Conservation (phyloP, 441 rosid genomes). For the Geranium incanum region DNA sequence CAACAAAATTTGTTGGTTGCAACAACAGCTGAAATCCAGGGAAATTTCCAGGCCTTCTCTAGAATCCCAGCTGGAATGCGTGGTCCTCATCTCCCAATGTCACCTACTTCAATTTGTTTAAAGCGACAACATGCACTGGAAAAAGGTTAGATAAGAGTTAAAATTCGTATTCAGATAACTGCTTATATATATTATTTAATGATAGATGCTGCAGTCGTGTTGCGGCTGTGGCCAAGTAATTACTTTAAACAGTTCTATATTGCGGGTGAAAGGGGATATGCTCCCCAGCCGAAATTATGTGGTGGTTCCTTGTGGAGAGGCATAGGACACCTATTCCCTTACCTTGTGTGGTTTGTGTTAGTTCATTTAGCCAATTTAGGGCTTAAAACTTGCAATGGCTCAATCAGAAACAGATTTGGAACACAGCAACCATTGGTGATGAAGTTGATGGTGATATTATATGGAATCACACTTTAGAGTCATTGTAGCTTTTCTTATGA, state of each 20-base stretch:
- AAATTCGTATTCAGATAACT: not conserved
- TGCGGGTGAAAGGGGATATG: slow-evolving; percentile 1
- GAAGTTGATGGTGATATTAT: not conserved
- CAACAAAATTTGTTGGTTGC: slow-evolving; percentile 1
- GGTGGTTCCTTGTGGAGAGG: not conserved
- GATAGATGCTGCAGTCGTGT: not conserved
- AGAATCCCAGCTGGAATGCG: not conserved
- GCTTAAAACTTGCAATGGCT: not conserved
- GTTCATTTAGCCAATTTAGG: not conserved
- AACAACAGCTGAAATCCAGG: slow-evolving; percentile 11
- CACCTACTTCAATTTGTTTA: slow-evolving; percentile 1
- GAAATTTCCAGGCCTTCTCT: slow-evolving; percentile 2
- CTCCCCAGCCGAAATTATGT: not conserved
- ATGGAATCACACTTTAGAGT: not conserved
- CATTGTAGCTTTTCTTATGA: not conserved
- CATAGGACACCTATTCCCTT: not conserved
- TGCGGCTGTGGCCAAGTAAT: not conserved
- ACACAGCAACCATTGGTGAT: not conserved
- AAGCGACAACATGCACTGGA: not conserved
- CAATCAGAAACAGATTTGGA: slow-evolving; percentile 1
- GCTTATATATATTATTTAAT: not conserved
- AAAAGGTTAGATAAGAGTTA: not conserved
- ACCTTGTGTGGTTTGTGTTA: not conserved
- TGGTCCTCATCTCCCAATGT: not conserved
- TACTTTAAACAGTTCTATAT: not conserved